phyloP scores from a whole-genome alignment of 2,329 filamentous ascomycete genomes.

The Scortechinia acanthostroma region DNA sequence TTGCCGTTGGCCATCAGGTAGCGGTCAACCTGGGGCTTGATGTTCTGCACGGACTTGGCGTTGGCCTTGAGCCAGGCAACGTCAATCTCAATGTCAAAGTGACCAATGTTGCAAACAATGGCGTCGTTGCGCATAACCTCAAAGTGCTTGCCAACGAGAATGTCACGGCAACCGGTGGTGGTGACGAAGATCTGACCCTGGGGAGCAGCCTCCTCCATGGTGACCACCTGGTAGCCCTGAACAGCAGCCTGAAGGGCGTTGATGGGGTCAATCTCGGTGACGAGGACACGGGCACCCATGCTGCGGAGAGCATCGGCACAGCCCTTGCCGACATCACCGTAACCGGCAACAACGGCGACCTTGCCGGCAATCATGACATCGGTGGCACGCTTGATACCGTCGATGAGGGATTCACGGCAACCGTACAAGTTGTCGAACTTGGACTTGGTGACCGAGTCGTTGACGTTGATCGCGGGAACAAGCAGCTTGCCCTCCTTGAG shows the following conservation, averaged over 20 bases:
- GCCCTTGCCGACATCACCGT: constrained; percentile 98
- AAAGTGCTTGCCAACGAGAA: constrained; percentile 86
- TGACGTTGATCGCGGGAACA: constrained; percentile 96
- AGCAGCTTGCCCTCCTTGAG: constrained; percentile 84
- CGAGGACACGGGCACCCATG: constrained; percentile 93
- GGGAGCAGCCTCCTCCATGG: constrained; percentile 92
- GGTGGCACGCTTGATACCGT: constrained; percentile 99
- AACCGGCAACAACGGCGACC: constrained; percentile 94
- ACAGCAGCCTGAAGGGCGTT: constrained; percentile 98
- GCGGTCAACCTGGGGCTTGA: constrained; percentile 99
- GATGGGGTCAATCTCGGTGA: constrained; percentile 98
- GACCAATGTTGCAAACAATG: constrained; percentile 99
- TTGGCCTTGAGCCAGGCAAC: constrained; percentile 99
- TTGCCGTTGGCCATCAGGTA: constrained; percentile 88
- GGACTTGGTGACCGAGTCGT: constrained; percentile 99
- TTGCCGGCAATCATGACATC: constrained; percentile 99
- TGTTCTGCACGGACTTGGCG: constrained; percentile 87
- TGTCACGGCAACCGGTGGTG: constrained; percentile 98
- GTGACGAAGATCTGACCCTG: constrained; percentile 97
- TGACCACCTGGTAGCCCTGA: constrained; percentile 90
- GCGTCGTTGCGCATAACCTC: constrained; percentile 93
- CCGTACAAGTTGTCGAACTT: constrained; percentile 99
- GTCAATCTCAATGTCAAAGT: constrained; percentile 99
- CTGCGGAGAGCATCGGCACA: constrained; percentile 90
- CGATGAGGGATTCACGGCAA: constrained; percentile 95